These are phyloP conservation scores for Atkinsonella hypoxylon DNA, from an alignment of 2,329 filamentous ascomycete species.

Conservation along the genomic window DNA sequence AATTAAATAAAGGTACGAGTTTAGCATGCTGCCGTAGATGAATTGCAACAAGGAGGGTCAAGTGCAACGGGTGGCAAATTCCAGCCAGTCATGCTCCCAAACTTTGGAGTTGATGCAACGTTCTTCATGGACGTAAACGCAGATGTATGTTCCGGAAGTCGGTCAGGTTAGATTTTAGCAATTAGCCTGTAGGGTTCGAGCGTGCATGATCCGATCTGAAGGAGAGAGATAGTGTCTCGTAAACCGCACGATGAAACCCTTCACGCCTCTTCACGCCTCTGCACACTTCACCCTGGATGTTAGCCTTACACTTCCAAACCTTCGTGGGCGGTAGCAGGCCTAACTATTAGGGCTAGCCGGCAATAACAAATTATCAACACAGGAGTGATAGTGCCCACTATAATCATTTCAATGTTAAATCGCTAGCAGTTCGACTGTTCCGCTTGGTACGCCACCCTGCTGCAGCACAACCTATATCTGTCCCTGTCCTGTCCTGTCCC, in stretches of 20 bases:
- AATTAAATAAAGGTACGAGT: too few relatives aligned
- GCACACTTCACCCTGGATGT: too few relatives aligned
- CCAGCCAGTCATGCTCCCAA: not conserved
- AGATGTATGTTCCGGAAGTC: not conserved
- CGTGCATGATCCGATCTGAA: not conserved
- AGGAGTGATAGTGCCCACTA: not conserved
- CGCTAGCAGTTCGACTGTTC: not conserved
- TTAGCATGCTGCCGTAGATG: too few relatives aligned
- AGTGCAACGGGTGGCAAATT: not conserved
- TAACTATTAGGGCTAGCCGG: not conserved
- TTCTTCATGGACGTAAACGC: too few relatives aligned
- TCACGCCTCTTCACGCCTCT: too few relatives aligned
- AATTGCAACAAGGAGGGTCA: not conserved
- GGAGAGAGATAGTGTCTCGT: not conserved
- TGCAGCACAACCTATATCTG: not conserved
- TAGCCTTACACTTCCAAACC: not conserved
- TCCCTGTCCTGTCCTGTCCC: not conserved
- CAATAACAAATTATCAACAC: not conserved
- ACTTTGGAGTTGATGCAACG: not conserved
- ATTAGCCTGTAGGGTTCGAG: not conserved
- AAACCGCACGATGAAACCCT: too few relatives aligned
- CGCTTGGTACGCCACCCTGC: not conserved
- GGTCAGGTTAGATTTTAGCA: not conserved
- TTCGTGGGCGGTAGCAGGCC: not conserved
- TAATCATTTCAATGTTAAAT: not conserved